Conservation (phyloP, 1,139 yeast species). For the Lipomyces yarrowii region DNA sequence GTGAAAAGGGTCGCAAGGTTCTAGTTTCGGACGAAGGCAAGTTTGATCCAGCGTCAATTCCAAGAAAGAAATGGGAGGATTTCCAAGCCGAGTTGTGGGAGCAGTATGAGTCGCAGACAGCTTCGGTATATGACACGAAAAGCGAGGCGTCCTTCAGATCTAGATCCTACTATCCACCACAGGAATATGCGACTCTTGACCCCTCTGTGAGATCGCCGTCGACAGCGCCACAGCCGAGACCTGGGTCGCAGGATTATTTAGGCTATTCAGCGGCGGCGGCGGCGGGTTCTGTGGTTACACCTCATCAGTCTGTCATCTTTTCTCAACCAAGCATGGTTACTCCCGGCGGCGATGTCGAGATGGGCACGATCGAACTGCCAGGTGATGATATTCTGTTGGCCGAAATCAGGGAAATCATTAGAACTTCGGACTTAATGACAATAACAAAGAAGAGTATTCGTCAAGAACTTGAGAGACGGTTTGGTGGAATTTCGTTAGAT, state of each 20-base stretch:
- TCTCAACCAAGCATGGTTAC: constrained; percentile 30
- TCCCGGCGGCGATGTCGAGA: constrained; percentile 26
- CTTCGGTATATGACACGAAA: constrained; percentile 12
- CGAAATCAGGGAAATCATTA: constrained; percentile 44
- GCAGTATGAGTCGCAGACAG: constrained; percentile 27
- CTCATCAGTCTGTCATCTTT: constrained; percentile 8
- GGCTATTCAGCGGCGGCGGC: not conserved
- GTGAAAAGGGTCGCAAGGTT: constrained; percentile 46
- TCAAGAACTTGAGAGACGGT: constrained; percentile 43
- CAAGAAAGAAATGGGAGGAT: constrained; percentile 47
- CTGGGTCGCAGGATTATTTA: not conserved
- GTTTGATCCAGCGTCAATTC: constrained; percentile 47
- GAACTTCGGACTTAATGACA: constrained; percentile 46
- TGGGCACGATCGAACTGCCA: constrained; percentile 37
- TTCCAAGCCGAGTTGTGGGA: constrained; percentile 42
- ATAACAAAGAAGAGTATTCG: constrained; percentile 47
- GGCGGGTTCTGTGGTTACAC: not conserved
- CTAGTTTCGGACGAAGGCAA: constrained; percentile 45
- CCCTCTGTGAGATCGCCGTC: constrained; percentile 14
- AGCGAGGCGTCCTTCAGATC: constrained; percentile 15
- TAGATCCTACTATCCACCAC: constrained; percentile 18
- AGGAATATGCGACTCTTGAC: constrained; percentile 10
- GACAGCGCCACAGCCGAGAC: constrained; percentile 6
- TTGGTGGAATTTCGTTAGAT: constrained; percentile 43
- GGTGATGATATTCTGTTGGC: constrained; percentile 45